These are phyloP conservation scores for Exophiala xenobiotica DNA, from an alignment of 2,329 filamentous ascomycete species.

Conservation along the genomic window DNA sequence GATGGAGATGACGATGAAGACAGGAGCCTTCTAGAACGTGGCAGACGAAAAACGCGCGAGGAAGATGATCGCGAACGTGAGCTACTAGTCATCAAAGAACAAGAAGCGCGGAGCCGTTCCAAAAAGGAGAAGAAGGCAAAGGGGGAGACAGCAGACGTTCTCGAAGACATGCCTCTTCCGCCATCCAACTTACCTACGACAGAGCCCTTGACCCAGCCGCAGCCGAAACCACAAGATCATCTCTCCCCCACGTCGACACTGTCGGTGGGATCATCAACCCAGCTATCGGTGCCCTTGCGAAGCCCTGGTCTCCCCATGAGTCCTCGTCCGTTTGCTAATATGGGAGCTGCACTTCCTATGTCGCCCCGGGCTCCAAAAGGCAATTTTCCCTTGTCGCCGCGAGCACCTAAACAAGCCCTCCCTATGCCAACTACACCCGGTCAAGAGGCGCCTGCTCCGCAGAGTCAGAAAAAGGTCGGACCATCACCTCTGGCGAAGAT, in stretches of 20 bases:
- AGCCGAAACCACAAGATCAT: conserved; percentile 35
- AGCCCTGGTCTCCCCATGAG: conserved; percentile 65
- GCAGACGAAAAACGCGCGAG: conserved; percentile 78
- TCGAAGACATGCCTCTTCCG: conserved; percentile 11
- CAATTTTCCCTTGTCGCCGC: conserved; percentile 64
- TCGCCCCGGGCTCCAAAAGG: conserved; percentile 59
- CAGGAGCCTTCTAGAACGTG: conserved; percentile 56
- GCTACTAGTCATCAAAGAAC: conserved; percentile 61
- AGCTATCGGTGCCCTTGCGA: conserved; percentile 49
- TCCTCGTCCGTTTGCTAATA: conserved; percentile 59
- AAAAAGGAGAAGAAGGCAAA: conserved; percentile 65
- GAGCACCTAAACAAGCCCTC: conserved; percentile 70
- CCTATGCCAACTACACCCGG: conserved; percentile 69
- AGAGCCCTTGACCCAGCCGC: conserved; percentile 11
- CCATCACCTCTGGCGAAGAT: conserved; percentile 45
- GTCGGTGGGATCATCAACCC: conserved; percentile 18
- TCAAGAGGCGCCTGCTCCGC: conserved; percentile 20
- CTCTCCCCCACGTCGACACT: conserved; percentile 31
- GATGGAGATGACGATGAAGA: conserved; percentile 24
- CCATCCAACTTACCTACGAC: conserved; percentile 1
- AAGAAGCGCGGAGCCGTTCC: conserved; percentile 70
- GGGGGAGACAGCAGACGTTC: conserved; percentile 44
- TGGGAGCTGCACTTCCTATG: conserved; percentile 63
- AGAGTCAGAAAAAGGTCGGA: conserved; percentile 36
- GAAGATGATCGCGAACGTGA: conserved; percentile 82